A percentile compares a stretch with the other conserved stretches of the same genome.
These are phyloP conservation scores for Penicillium sp. DNA, from an alignment of 2,329 filamentous ascomycete species.

Conservation along the genomic window DNA sequence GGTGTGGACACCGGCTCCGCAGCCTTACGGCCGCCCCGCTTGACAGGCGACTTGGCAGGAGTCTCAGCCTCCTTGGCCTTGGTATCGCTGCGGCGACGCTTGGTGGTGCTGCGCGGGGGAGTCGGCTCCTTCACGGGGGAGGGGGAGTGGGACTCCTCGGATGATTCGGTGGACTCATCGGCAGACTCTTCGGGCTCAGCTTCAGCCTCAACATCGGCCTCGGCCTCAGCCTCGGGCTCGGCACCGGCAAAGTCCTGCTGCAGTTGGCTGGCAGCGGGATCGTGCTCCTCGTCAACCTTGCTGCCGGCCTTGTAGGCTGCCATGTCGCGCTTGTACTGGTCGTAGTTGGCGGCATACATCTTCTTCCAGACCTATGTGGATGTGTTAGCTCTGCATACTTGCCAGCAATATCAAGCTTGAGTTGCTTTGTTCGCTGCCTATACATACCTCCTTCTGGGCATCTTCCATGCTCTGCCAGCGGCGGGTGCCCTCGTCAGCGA, in stretches of 20 bases:
- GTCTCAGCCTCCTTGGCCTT: conserved; percentile 35
- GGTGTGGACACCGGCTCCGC: conserved; percentile 15
- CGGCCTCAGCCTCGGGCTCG: conserved; percentile 28
- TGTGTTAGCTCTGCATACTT: conserved; percentile 11
- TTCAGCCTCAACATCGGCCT: conserved; percentile 21
- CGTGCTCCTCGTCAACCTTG: conserved; percentile 44
- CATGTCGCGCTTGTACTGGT: conserved; percentile 57
- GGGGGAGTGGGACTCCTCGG: conserved; percentile 35
- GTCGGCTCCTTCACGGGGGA: conserved; percentile 45
- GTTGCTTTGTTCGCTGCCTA: conserved; percentile 1
- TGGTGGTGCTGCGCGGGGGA: conserved; percentile 42
- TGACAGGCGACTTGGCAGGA: conserved; percentile 30
- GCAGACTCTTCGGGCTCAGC: conserved; percentile 17
- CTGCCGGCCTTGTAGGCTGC: conserved; percentile 57
- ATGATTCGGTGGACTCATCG: conserved; percentile 29
- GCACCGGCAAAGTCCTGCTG: conserved; percentile 44
- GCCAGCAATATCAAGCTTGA: too few relatives aligned
- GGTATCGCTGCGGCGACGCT: conserved; percentile 46
- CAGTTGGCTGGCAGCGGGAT: conserved; percentile 44
- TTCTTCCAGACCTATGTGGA: conserved; percentile 53
- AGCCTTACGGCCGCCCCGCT: conserved; percentile 22
- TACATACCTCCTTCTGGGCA: conserved; percentile 65
- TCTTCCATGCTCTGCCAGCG: conserved; percentile 79
- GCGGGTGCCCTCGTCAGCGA: conserved; percentile 81
- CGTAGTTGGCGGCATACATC: conserved; percentile 58